A percentile compares a stretch with the other conserved stretches of the same genome.
These are phyloP conservation scores for Trypanosoma lewisi DNA, from an alignment of 208 protist genomes.

Conservation along the genomic window DNA sequence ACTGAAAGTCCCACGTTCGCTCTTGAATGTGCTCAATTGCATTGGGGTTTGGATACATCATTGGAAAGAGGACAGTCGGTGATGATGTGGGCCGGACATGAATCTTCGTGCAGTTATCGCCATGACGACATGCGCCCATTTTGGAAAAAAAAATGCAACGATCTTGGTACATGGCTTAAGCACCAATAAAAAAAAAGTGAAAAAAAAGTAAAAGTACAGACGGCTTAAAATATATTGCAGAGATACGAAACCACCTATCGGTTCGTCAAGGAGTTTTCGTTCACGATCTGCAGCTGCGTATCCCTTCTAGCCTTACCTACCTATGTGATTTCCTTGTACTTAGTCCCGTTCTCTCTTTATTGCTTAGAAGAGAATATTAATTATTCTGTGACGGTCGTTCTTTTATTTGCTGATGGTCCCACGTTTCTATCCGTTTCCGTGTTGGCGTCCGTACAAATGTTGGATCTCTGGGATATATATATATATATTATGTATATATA, in stretches of 20 bases:
- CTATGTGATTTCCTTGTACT: neutral
- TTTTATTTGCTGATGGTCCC: neutral
- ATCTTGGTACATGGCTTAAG: conserved; percentile 37
- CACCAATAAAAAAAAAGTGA: conserved; percentile 10
- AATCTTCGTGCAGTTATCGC: conserved; percentile 94
- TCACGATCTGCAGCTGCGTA: neutral
- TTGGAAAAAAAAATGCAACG: conserved; percentile 96
- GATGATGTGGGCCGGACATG: conserved; percentile 93
- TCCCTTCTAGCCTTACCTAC: neutral
- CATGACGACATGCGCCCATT: conserved; percentile 98
- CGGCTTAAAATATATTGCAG: neutral
- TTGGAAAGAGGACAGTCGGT: conserved; percentile 94
- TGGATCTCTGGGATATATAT: neutral
- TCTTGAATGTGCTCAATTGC: conserved; percentile 60
- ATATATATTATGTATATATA: conserved; percentile 23
- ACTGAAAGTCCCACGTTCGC: conserved; percentile 48
- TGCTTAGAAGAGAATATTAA: neutral
- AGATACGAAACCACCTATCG: too few relatives aligned
- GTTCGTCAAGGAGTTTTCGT: too few relatives aligned
- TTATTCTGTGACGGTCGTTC: neutral
- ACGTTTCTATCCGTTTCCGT: neutral
- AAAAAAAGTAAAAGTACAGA: neutral
- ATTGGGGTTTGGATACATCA: conserved; percentile 96
- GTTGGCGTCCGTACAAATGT: too few relatives aligned
- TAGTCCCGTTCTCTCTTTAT: neutral